Conservation (phyloP, 2,329 filamentous ascomycete species). For the Colletotrichum sp. region DNA sequence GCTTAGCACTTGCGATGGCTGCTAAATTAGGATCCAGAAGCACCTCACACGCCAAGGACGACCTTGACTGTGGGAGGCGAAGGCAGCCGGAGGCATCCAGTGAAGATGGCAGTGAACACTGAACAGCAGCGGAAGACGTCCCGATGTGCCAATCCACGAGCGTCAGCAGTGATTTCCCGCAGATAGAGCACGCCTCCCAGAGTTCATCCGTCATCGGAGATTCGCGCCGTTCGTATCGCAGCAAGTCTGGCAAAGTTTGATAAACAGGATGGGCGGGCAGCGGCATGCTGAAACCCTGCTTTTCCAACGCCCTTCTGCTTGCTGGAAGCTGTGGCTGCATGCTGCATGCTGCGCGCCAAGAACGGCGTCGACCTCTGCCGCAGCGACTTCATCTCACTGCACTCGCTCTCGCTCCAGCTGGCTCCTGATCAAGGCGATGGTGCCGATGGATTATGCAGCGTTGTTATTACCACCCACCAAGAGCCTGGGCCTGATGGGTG, state of each 20-base stretch:
- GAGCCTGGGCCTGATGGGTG: background rate
- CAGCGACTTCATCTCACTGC: background rate
- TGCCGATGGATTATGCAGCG: background rate
- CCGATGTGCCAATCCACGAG: background rate
- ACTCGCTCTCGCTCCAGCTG: background rate
- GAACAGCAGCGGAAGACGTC: background rate
- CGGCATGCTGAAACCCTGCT: constrained; percentile 20
- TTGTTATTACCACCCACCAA: background rate
- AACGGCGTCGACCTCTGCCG: background rate
- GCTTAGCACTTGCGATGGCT: background rate
- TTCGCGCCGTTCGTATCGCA: constrained; percentile 4
- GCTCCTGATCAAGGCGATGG: background rate
- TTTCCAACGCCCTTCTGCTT: background rate
- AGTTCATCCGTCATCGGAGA: background rate
- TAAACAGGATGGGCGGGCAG: constrained; percentile 11
- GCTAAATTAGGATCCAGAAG: background rate
- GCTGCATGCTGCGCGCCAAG: constrained; percentile 11
- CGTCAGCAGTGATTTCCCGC: background rate
- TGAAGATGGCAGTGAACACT: background rate
- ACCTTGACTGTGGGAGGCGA: background rate
- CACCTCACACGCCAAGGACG: background rate
- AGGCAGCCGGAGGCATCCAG: background rate
- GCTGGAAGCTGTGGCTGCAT: background rate
- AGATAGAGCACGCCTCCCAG: background rate
- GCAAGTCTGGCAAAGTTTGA: constrained; percentile 3